Base-by-base conservation (phyloP, 805 yeast species). In the Barnettozyma californica region DNA sequence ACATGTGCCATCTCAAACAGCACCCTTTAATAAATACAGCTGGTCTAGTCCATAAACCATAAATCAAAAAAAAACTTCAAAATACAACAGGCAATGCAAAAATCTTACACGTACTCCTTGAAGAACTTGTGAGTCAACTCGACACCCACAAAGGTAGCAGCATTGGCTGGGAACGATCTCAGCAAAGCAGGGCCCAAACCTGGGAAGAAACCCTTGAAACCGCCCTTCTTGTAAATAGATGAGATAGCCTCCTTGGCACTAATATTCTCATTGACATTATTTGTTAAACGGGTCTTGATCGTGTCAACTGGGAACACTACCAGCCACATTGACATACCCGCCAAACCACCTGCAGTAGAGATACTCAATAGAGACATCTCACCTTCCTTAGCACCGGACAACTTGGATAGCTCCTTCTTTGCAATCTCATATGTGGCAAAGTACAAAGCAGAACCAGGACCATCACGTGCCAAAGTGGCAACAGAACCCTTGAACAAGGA, bases 71-170 rank as follows among this genome's bases (percentile, higher is more conserved):
- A 29, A 29, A 29, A 29, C 11, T 16, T 29, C 33, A 29, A 35
- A 35, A 35, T 35, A 20, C 9, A 35, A 35, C 23, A 18, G 6
- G 8, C 37, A 34, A 34, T 34, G 29, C 29, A 34, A 34, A 34
- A n/a, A 3, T 23, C 11, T 38, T 18, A 68, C 46, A 51, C 38
- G 37, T 56, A 58, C 33, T 67, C 64, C 49, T 66, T 67, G 49
- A 69, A 68, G 51, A 68, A 55, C 19, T 65, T 61, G 50, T 68
- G 74, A 6, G 96, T 87, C 49, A 91, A 62, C 66, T 92, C 99
- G 27, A 92, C 98, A 42, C 98, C 99, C 33, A 89, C 77, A 71
- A 92, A 92, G 2, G 98, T 91, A 9, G 99, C 98, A n/a, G 99
- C 99, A 68, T 94, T 92, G 20, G 98, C 98, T 3, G 98, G 98